These are phyloP conservation scores for Ensete ventricosum DNA, from an alignment of 176 grass and related monocot species.

Conservation along the genomic window DNA sequence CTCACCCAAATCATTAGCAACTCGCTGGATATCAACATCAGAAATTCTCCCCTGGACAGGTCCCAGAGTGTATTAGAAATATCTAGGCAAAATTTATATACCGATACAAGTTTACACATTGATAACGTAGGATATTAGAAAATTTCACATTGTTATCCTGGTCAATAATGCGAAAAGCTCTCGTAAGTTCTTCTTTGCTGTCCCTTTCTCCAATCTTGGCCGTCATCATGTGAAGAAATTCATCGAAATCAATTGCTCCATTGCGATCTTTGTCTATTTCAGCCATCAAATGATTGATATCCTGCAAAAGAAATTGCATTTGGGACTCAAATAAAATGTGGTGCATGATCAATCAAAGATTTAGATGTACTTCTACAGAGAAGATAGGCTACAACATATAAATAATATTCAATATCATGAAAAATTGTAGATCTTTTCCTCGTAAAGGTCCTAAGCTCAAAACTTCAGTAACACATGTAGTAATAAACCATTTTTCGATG, in stretches of 20 bases:
- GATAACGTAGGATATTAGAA: neutral
- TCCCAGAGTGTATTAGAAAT: neutral
- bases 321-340: too few species aligned
- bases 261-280: conserved; percentile 80
- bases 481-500: too few species aligned
- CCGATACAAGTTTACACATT: neutral
- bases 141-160: conserved; percentile 62
- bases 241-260: conserved; percentile 76
- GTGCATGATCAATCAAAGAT: too few species aligned
- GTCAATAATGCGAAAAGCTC: conserved; percentile 69
- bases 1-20: conserved; percentile 67
- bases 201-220: conserved; percentile 80
- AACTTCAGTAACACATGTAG: too few species aligned
- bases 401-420: too few species aligned
- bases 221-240: conserved; percentile 83
- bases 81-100: neutral
- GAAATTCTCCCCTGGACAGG: conserved; percentile 69
- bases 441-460: too few species aligned
- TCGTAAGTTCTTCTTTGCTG: conserved; percentile 47
- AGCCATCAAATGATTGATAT: conserved; percentile 69
- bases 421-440: too few species aligned
- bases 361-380: too few species aligned
- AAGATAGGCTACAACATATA: too few species aligned
- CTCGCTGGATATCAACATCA: conserved; percentile 52
- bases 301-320: conserved; percentile 21